phyloP scores from a whole-genome alignment of 2,329 filamentous ascomycete species.

The Calonectria leucothoes region DNA sequence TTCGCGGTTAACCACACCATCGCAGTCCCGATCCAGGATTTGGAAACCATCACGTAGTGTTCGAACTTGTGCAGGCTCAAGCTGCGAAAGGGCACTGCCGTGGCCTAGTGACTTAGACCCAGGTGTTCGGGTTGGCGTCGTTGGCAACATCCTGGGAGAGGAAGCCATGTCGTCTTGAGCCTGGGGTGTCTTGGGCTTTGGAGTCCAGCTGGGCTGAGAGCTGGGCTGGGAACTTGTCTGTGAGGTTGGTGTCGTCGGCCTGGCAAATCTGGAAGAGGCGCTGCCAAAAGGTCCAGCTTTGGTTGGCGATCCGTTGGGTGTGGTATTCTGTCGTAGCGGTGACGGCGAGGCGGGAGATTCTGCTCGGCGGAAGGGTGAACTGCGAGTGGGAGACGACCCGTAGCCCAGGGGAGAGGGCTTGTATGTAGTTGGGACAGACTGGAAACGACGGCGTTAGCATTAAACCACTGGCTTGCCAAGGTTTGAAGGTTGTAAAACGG shows the following conservation, averaged over 20 bases:
- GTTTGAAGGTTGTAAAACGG: constrained; percentile 33
- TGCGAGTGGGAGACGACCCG: constrained; percentile 70
- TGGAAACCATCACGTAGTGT: constrained; percentile 94
- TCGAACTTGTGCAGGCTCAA: constrained; percentile 85
- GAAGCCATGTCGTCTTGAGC: constrained; percentile 35
- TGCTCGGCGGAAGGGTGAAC: constrained; percentile 72
- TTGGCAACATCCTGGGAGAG: constrained; percentile 40
- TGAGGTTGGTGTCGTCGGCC: constrained; percentile 54
- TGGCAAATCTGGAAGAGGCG: constrained; percentile 48
- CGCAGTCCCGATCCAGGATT: constrained; percentile 89
- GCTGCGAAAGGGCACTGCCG: constrained; percentile 72
- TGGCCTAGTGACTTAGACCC: constrained; percentile 52
- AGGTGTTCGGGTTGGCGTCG: constrained; percentile 47
- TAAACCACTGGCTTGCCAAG: constrained; percentile 35
- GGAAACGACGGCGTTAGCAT: constrained; percentile 44
- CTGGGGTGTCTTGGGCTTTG: constrained; percentile 44
- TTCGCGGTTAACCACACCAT: constrained; percentile 83
- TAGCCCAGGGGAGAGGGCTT: constrained; percentile 80
- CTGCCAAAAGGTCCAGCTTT: constrained; percentile 50
- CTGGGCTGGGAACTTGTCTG: constrained; percentile 49
- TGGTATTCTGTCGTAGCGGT: constrained; percentile 68
- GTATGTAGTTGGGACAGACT: constrained; percentile 69
- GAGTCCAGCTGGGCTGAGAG: constrained; percentile 52
- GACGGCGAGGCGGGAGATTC: constrained; percentile 75
- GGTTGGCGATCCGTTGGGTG: constrained; percentile 71